Conservation (phyloP, 305 asterid genomes). For the Fraxinus baroniana region DNA sequence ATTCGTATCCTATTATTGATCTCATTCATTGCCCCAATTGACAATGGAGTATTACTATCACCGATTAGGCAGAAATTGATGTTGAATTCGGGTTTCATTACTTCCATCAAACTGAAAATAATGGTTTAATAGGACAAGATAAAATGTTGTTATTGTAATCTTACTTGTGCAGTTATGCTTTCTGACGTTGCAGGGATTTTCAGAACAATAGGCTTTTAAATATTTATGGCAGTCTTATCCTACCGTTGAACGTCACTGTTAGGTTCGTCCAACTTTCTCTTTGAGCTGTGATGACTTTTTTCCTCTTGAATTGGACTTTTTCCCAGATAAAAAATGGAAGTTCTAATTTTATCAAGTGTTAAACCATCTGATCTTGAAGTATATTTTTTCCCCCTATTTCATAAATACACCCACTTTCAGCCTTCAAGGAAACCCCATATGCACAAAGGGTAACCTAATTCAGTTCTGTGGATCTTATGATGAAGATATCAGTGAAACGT, state of each 20-base stretch:
- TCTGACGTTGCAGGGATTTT: conserved; percentile 53
- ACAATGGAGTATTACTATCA: not conserved
- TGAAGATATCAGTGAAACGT: conserved; percentile 33
- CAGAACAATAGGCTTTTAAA: conserved; percentile 48
- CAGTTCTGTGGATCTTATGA: conserved; percentile 46
- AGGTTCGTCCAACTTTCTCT: conserved; percentile 44
- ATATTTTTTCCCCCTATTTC: not conserved
- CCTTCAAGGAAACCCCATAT: conserved; percentile 65
- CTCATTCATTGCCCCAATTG: not conserved
- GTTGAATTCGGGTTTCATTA: not conserved
- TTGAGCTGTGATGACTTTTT: conserved; percentile 4
- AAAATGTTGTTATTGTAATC: not conserved
- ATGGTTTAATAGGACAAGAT: conserved; percentile 7
- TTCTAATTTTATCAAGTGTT: not conserved
- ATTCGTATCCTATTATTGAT: not conserved
- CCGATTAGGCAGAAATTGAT: not conserved
- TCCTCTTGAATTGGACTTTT: not conserved
- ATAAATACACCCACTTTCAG: conserved; percentile 34
- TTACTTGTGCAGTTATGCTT: conserved; percentile 9
- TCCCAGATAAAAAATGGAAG: not conserved
- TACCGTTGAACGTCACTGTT: conserved; percentile 54
- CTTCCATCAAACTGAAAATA: not conserved
- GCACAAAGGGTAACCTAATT: conserved; percentile 41
- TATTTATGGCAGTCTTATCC: conserved; percentile 50
- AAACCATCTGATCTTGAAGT: conserved; percentile 1